phyloP scores from a whole-genome alignment of 192 early-diverging fungal genomes.

The Linderina pennispora region DNA sequence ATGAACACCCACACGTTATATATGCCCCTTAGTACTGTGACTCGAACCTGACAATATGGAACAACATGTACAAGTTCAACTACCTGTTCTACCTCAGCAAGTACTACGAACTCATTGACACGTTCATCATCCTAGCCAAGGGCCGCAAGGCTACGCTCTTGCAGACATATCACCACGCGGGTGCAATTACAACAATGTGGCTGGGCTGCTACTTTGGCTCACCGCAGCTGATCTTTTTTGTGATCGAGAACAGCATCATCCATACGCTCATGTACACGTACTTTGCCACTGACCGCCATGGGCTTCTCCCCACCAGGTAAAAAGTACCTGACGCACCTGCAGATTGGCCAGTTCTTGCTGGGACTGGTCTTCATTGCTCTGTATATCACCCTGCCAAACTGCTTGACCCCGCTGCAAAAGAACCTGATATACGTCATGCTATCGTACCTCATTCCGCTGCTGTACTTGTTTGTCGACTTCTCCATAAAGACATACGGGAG shows the following conservation, averaged over 20 bases:
- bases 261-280: slow-evolving; percentile 86
- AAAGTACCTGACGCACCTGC: slow-evolving; percentile 74
- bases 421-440: slow-evolving; percentile 65
- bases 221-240: slow-evolving; percentile 78
- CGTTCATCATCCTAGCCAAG: slow-evolving; percentile 78
- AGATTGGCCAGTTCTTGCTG: slow-evolving; percentile 81
- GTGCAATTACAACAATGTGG: slow-evolving; percentile 88
- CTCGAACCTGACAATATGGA: slow-evolving; percentile 60
- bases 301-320: slow-evolving; percentile 75
- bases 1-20: too few species aligned
- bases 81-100: slow-evolving; percentile 87
- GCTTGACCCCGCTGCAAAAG: slow-evolving; percentile 51
- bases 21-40: slow-evolving; percentile 52
- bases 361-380: slow-evolving; percentile 60
- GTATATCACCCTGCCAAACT: slow-evolving; percentile 61
- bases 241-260: slow-evolving; percentile 73
- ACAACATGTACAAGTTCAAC: slow-evolving; percentile 72
- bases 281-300: slow-evolving; percentile 68
- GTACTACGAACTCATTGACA: slow-evolving; percentile 86
- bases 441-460: slow-evolving; percentile 69
- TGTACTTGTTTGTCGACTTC: slow-evolving; percentile 79
- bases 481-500: slow-evolving; percentile 63
- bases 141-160: slow-evolving; percentile 65
- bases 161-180: slow-evolving; percentile 86
- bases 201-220: slow-evolving; percentile 73